Conservation (phyloP, 345 rosid species). For the Eucalyptus curtisii region DNA sequence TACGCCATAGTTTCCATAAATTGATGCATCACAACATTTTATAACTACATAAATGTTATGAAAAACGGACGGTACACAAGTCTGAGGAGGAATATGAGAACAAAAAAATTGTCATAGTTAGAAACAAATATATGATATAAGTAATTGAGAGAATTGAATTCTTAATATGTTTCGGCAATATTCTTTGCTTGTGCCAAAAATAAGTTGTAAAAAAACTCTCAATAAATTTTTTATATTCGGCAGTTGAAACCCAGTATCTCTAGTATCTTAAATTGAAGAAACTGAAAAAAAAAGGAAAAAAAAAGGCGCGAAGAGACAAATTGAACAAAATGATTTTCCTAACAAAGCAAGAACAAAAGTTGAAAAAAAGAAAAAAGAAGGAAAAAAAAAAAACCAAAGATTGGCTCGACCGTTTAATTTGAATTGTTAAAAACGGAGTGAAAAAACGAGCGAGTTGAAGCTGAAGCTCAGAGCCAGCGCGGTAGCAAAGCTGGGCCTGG, state of each 20-base stretch:
- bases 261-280: not conserved
- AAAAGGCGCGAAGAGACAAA: not conserved
- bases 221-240: accelerated
- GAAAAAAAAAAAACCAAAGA: not conserved
- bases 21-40: not conserved
- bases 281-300: accelerated
- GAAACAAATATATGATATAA: not conserved
- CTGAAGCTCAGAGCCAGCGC: not conserved
- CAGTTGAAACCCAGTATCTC: accelerated
- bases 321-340: not conserved
- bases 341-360: not conserved
- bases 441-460: not conserved
- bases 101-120: not conserved
- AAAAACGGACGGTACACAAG: not conserved
- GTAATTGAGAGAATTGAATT: not conserved
- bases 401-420: not conserved
- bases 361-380: no score
- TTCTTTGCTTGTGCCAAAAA: not conserved
- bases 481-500: not conserved
- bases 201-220: not conserved
- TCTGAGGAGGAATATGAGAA: not conserved
- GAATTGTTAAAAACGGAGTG: not conserved
- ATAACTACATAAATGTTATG: not conserved
- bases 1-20: accelerated
- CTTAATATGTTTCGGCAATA: accelerated